phyloP scores from a whole-genome alignment of 768 basidiomycete genomes.

The Pisolithus marmoratus region DNA sequence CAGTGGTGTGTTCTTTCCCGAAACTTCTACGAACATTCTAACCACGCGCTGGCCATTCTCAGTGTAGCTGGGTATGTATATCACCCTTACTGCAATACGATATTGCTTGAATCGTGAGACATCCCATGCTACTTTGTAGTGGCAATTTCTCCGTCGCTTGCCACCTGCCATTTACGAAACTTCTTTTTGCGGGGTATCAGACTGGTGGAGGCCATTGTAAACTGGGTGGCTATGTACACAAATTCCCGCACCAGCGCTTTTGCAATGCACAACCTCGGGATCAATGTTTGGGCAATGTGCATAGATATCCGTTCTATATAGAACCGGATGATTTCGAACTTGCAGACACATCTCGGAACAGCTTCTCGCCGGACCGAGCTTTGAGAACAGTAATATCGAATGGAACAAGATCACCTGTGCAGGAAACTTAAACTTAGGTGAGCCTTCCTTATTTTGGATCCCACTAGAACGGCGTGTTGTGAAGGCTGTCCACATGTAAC shows the following conservation, averaged over 20 bases:
- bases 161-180: neutral
- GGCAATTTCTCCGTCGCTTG: neutral
- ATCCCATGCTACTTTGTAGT: neutral
- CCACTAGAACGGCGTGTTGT: neutral
- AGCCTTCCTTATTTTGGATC: neutral
- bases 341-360: neutral
- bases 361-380: neutral
- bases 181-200: constrained; percentile 3
- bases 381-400: neutral
- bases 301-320: neutral
- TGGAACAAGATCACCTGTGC: neutral
- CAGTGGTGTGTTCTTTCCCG: neutral
- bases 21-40: no score
- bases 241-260: neutral
- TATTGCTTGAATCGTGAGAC: neutral
- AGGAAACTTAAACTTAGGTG: neutral
- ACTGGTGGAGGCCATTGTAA: neutral
- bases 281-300: neutral
- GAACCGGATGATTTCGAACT: neutral
- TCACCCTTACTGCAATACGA: neutral
- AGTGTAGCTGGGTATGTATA: no score
- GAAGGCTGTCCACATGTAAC: neutral
- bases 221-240: neutral
- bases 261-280: neutral
- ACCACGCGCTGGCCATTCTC: no score